A percentile compares a stretch with the other conserved stretches of the same genome.
phyloP scores from a whole-genome alignment of 148 eudicot genomes.

The Persicaria maculosa region DNA sequence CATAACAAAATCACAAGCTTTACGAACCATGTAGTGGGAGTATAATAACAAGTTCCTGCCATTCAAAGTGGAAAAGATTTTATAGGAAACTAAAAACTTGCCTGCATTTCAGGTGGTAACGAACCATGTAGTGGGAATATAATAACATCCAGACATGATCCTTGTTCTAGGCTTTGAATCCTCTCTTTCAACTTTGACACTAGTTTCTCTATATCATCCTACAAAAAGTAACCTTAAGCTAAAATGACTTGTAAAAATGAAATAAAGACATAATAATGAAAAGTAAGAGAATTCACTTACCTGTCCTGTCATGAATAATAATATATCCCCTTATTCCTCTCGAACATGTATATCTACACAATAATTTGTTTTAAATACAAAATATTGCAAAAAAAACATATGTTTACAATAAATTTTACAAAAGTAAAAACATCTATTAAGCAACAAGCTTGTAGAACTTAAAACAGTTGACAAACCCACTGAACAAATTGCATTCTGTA shows the following conservation, averaged over 20 bases:
- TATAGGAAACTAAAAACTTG: constrained; percentile 10
- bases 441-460: background rate
- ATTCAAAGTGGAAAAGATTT: background rate
- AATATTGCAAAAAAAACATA: background rate
- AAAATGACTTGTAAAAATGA: background rate
- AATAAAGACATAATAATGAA: too few relatives aligned
- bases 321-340: constrained; percentile 86
- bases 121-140: constrained; percentile 95
- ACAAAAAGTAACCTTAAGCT: constrained; percentile 4
- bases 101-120: constrained; percentile 86
- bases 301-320: constrained; percentile 98
- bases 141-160: constrained; percentile 88
- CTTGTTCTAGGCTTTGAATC: constrained; percentile 76
- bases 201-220: constrained; percentile 91
- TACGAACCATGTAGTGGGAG: background rate
- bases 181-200: constrained; percentile 77
- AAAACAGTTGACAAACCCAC: background rate
- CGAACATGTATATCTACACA: constrained; percentile 65
- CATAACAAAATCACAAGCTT: background rate
- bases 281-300: constrained; percentile 19
- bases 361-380: background rate
- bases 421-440: constrained; percentile 9
- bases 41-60: background rate
- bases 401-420: background rate
- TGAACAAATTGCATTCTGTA: background rate